phyloP scores from a whole-genome alignment of 179 eudicot species.

The Vitellaria paradoxa region DNA sequence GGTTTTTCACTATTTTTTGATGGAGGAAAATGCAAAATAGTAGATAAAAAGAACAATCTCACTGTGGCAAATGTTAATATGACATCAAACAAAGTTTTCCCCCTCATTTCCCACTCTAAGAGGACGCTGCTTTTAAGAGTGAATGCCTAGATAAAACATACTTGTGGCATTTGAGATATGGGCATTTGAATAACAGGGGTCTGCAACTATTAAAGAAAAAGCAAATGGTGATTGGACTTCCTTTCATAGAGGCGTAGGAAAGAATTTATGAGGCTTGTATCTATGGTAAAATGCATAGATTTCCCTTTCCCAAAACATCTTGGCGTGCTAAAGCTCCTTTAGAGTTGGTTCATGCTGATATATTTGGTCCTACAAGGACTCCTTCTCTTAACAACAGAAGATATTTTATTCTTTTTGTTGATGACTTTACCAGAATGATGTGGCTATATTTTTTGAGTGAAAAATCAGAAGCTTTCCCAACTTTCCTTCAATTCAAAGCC shows the following conservation, averaged over 20 bases:
- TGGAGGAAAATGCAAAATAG: background rate
- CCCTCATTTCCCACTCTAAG: background rate
- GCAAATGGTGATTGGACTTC: too few species aligned
- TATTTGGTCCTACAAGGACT: background rate
- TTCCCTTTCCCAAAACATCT: too few species aligned
- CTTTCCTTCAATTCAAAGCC: background rate
- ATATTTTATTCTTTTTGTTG: too few species aligned
- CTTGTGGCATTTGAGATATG: background rate
- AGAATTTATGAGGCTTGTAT: too few species aligned
- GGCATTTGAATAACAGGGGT: background rate
- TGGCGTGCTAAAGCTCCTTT: background rate
- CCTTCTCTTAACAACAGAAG: too few species aligned
- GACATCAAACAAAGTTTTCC: background rate
- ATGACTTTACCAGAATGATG: too few species aligned
- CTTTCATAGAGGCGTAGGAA: too few species aligned
- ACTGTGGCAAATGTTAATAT: background rate
- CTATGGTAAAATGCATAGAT: too few species aligned
- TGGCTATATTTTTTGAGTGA: too few species aligned
- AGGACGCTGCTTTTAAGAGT: background rate
- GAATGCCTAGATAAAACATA: background rate
- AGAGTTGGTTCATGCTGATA: background rate
- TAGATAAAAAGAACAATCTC: background rate
- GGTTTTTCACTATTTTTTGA: background rate
- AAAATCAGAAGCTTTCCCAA: too few species aligned
- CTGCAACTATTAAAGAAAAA: background rate